These are phyloP conservation scores for Cordyceps farinosa DNA, from an alignment of 2,329 filamentous ascomycete genomes.

Conservation along the genomic window DNA sequence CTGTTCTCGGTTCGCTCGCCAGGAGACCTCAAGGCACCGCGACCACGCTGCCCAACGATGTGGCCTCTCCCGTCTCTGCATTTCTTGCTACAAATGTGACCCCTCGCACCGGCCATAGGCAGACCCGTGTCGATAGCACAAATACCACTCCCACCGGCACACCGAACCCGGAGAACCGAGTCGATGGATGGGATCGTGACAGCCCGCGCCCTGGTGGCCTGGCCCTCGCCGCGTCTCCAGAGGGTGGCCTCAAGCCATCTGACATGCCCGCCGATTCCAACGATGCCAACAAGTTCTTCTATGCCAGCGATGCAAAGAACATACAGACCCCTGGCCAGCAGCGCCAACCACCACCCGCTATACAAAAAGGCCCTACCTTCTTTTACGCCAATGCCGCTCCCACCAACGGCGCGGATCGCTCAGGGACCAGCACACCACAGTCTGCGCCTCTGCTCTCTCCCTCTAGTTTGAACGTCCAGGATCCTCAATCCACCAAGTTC, in stretches of 20 bases:
- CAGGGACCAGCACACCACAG: constrained; percentile 27
- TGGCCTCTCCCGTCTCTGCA: constrained; percentile 49
- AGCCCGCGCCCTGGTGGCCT: constrained; percentile 27
- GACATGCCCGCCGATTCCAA: constrained; percentile 30
- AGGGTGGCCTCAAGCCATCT: constrained; percentile 25
- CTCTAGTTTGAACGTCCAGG: constrained; percentile 33
- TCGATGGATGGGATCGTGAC: constrained; percentile 42
- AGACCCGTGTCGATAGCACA: constrained; percentile 65
- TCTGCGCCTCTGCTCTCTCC: constrained; percentile 28
- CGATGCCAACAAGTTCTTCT: constrained; percentile 76
- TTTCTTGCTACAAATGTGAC: constrained; percentile 69
- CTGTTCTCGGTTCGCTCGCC: constrained; percentile 41
- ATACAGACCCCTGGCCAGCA: constrained; percentile 33
- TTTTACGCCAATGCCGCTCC: constrained; percentile 52
- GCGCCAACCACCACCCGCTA: constrained; percentile 36
- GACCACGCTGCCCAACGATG: constrained; percentile 32
- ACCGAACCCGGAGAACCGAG: constrained; percentile 44
- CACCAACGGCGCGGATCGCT: constrained; percentile 29
- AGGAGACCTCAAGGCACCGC: constrained; percentile 29
- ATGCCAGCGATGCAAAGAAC: constrained; percentile 72
- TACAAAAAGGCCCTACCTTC: constrained; percentile 49
- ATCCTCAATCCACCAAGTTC: constrained; percentile 58
- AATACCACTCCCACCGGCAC: constrained; percentile 63
- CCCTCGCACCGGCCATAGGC: constrained; percentile 71
- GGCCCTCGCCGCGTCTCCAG: constrained; percentile 30